A percentile compares a stretch with the other conserved stretches of the same genome.
phyloP scores from a whole-genome alignment of 2,329 filamentous ascomycete genomes.

The Colletotrichum incanum region DNA sequence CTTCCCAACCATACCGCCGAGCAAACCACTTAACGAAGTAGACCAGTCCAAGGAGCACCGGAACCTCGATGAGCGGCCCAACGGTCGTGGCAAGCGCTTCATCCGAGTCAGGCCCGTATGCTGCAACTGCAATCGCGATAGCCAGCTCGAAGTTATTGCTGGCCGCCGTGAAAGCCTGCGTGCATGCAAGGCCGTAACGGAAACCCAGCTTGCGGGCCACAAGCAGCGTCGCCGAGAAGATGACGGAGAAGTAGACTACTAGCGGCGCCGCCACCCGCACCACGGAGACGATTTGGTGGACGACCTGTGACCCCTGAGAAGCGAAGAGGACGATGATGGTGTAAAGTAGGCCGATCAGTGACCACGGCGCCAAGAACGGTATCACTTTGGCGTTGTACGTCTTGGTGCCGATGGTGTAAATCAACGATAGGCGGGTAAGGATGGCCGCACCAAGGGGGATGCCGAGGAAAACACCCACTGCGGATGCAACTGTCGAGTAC shows the following conservation, averaged over 20 bases:
- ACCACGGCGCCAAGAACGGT: conserved; percentile 79
- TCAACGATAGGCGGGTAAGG: conserved; percentile 78
- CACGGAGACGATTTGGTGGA: conserved; percentile 88
- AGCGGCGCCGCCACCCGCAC: conserved; percentile 86
- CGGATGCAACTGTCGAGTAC: conserved; percentile 81
- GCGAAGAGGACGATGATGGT: conserved; percentile 91
- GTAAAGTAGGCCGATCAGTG: conserved; percentile 86
- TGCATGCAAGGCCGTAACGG: conserved; percentile 78
- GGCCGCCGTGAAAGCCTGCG: conserved; percentile 89
- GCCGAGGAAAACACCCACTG: conserved; percentile 87
- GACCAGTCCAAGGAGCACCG: conserved; percentile 83
- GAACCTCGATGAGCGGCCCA: conserved; percentile 89
- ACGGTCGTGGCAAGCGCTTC: conserved; percentile 88
- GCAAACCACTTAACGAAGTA: conserved; percentile 78
- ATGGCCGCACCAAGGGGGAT: conserved; percentile 87
- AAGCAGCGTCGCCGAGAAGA: conserved; percentile 80
- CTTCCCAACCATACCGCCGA: conserved; percentile 69
- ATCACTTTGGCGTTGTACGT: conserved; percentile 82
- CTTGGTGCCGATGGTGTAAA: conserved; percentile 65
- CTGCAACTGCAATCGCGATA: conserved; percentile 88
- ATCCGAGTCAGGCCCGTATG: conserved; percentile 83
- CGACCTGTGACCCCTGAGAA: conserved; percentile 82
- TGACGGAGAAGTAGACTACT: conserved; percentile 83
- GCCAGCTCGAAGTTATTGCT: conserved; percentile 96
- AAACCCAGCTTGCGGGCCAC: conserved; percentile 78